These are phyloP conservation scores for Cladosporium sp. DNA, from an alignment of 2,329 filamentous ascomycete genomes.

Conservation along the genomic window DNA sequence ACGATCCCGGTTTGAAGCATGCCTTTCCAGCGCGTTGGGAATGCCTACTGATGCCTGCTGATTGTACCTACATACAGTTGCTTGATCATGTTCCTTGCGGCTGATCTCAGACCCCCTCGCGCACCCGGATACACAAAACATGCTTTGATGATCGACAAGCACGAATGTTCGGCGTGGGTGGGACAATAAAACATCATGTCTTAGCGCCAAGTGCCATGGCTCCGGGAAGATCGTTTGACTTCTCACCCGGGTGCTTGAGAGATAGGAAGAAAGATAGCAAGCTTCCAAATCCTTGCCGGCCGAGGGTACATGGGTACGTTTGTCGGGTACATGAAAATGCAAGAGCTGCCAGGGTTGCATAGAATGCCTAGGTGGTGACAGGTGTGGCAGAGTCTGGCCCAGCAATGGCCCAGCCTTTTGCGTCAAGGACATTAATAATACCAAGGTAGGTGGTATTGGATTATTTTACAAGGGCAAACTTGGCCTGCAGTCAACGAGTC, in stretches of 20 bases:
- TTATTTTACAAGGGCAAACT: too few species aligned
- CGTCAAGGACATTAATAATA: too few species aligned
- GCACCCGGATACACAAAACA: slow-evolving; percentile 1
- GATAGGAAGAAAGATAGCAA: slow-evolving; percentile 1
- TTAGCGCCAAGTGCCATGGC: too few species aligned
- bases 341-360: too few species aligned
- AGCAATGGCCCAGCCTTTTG: too few species aligned
- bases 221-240: neutral
- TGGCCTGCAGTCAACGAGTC: too few species aligned
- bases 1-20: neutral
- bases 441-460: too few species aligned
- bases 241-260: slow-evolving; percentile 6
- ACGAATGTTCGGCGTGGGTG: neutral
- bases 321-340: too few species aligned
- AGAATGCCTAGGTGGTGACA: too few species aligned
- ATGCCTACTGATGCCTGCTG: neutral
- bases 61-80: too few species aligned
- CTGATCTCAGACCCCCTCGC: slow-evolving; percentile 1
- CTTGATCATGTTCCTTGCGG: neutral
- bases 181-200: neutral
- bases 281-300: slow-evolving; percentile 9
- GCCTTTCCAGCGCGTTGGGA: neutral
- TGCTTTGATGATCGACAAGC: neutral
- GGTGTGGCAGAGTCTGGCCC: too few species aligned
- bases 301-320: neutral